A percentile compares a stretch with the other conserved stretches of the same genome.
phyloP scores from a whole-genome alignment of 768 basidiomycete genomes.

The Agaricus bisporus region DNA sequence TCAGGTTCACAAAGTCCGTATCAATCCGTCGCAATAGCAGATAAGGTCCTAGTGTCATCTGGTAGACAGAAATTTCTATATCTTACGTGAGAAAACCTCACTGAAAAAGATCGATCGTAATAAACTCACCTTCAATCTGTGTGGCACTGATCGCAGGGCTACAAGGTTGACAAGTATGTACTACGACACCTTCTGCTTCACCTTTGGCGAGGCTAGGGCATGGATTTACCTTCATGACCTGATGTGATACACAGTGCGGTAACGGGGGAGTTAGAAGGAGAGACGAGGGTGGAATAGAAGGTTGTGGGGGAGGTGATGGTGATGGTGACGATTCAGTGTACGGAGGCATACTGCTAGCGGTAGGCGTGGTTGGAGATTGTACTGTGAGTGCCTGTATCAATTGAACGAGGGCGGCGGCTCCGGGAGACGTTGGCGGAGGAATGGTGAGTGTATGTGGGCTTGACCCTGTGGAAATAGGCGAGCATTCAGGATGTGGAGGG shows the following conservation, averaged over 20 bases:
- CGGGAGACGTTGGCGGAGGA: constrained; percentile 16
- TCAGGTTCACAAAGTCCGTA: constrained; percentile 73
- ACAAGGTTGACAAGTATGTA: constrained; percentile 61
- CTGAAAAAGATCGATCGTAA: constrained; percentile 1
- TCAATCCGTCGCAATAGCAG: constrained; percentile 67
- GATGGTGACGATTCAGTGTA: constrained; percentile 5
- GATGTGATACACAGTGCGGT: constrained; percentile 30
- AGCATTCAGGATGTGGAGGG: neutral
- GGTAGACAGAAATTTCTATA: constrained; percentile 70
- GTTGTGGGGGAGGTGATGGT: constrained; percentile 11
- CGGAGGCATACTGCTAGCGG: neutral
- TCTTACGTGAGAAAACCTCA: constrained; percentile 6
- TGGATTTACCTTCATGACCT: constrained; percentile 30
- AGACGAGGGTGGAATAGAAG: constrained; percentile 22
- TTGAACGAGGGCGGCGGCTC: constrained; percentile 7
- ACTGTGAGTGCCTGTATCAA: constrained; percentile 7
- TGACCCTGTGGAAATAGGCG: neutral
- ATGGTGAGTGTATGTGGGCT: constrained; percentile 5
- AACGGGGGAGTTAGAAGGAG: constrained; percentile 19
- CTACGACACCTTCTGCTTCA: constrained; percentile 37
- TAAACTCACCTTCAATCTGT: constrained; percentile 57
- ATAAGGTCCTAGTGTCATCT: constrained; percentile 51
- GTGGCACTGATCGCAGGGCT: constrained; percentile 59
- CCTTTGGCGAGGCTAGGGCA: constrained; percentile 15
- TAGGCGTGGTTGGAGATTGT: constrained; percentile 7